Percentiles rank a stretch among this genome's conserved stretches.
Conservation (phyloP, 192 early-diverging fungal species). For the Podila minutissima region DNA sequence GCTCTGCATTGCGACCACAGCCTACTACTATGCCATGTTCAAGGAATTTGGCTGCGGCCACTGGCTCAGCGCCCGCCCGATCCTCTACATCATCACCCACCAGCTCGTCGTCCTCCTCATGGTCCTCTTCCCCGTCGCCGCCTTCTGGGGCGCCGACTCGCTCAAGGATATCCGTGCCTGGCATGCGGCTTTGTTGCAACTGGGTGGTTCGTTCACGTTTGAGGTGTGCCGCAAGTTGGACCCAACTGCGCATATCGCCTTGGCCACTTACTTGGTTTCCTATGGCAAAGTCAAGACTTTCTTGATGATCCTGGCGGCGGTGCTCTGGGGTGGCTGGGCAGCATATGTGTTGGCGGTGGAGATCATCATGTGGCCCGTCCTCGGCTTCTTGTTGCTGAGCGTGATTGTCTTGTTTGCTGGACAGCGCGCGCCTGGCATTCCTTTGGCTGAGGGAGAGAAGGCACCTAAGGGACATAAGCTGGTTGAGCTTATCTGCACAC, state of each 20-base stretch:
- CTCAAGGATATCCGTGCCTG: slow-evolving; percentile 34
- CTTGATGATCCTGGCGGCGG: slow-evolving; percentile 41
- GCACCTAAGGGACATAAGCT: slow-evolving; percentile 42
- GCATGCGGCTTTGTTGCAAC: slow-evolving; percentile 42
- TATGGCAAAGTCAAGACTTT: slow-evolving; percentile 47
- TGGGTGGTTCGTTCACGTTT: slow-evolving; percentile 46
- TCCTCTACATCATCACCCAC: slow-evolving; percentile 46
- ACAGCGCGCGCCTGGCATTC: slow-evolving; percentile 32
- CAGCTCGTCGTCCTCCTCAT: slow-evolving; percentile 46
- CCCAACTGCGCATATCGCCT: slow-evolving; percentile 41
- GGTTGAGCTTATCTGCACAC: slow-evolving; percentile 39
- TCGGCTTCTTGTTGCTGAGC: slow-evolving; percentile 38
- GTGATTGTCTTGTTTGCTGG: slow-evolving; percentile 33
- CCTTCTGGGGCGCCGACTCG: slow-evolving; percentile 36
- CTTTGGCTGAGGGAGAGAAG: slow-evolving; percentile 24
- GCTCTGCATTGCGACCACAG: slow-evolving; percentile 46
- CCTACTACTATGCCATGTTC: slow-evolving; percentile 50
- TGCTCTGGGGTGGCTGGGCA: slow-evolving; percentile 35
- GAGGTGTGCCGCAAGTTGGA: slow-evolving; percentile 49
- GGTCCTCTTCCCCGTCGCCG: slow-evolving; percentile 41
- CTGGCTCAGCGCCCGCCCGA: slow-evolving; percentile 48
- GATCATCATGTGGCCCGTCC: slow-evolving; percentile 50
- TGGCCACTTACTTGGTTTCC: slow-evolving; percentile 37
- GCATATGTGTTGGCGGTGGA: slow-evolving; percentile 48
- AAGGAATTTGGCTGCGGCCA: slow-evolving; percentile 52